These are phyloP conservation scores for Cercospora zeae-maydis DNA, from an alignment of 2,329 filamentous ascomycete species.

Conservation along the genomic window DNA sequence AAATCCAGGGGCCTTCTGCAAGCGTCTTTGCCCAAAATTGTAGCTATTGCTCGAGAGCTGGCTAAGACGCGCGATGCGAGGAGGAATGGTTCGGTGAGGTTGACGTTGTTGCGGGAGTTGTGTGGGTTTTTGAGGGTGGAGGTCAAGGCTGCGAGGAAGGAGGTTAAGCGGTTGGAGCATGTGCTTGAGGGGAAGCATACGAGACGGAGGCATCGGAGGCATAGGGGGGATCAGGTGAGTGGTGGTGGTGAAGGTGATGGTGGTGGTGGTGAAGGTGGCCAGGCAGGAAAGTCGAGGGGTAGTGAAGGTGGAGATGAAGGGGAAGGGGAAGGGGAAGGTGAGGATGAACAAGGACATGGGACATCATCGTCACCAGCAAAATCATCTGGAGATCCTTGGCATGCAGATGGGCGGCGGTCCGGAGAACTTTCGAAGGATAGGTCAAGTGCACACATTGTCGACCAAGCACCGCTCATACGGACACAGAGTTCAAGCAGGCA, in stretches of 20 bases:
- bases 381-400: background rate
- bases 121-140: background rate
- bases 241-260: background rate
- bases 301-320: background rate
- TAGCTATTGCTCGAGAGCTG: background rate
- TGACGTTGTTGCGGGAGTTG: conserved; percentile 11
- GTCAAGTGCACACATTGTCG: background rate
- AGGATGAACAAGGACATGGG: background rate
- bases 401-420: background rate
- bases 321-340: background rate
- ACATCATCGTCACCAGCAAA: no score
- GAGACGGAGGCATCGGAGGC: background rate
- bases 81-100: background rate
- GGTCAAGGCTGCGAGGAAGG: conserved; percentile 1
- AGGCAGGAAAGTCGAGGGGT: background rate
- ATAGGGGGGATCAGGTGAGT: background rate
- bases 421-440: background rate
- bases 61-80: background rate
- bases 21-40: background rate
- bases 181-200: conserved; percentile 4
- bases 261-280: background rate
- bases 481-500: background rate
- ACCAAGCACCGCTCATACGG: background rate
- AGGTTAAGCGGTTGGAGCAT: conserved; percentile 15
- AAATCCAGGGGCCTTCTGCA: background rate